Evolutionary conservation across 805 yeast species (phyloP).

Genomic region (Candida dajiaensis): DNA sequence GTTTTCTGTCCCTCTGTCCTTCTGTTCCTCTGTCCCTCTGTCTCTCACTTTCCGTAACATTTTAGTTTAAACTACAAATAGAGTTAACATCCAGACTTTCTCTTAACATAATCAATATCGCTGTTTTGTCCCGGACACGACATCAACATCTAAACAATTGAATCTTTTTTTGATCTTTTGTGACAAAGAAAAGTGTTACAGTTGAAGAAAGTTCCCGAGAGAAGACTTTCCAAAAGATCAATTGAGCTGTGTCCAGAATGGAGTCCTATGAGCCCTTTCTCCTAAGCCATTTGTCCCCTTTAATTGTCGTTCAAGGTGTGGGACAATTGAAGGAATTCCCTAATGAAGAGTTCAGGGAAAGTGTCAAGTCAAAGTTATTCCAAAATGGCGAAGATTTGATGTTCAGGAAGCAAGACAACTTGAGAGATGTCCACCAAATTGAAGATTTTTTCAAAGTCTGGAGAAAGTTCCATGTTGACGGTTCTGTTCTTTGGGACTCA

Average conservation of each 20-base stretch:
- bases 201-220: too few relatives aligned
- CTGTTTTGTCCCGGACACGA: not conserved
- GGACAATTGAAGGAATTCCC: slow-evolving; percentile 17
- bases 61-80: too few relatives aligned
- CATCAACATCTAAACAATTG: not conserved
- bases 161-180: not conserved
- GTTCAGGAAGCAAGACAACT: slow-evolving; percentile 8
- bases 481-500: slow-evolving; percentile 21
- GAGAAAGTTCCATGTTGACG: slow-evolving; percentile 25
- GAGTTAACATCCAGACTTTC: too few relatives aligned
- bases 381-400: slow-evolving; percentile 4
- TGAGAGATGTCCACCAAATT: slow-evolving; percentile 7
- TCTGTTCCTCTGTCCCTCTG: too few relatives aligned
- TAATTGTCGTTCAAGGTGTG: slow-evolving; percentile 38
- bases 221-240: not conserved
- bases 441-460: slow-evolving; percentile 25
- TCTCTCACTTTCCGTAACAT: too few relatives aligned
- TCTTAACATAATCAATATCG: not conserved
- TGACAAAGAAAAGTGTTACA: not conserved
- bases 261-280: slow-evolving; percentile 32
- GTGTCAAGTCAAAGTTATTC: not conserved
- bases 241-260: slow-evolving; percentile 21
- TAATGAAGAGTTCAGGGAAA: not conserved
- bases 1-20: too few relatives aligned
- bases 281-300: slow-evolving; percentile 31